Conservation (phyloP, 2,329 filamentous ascomycete genomes). For the Coniella vitis region DNA sequence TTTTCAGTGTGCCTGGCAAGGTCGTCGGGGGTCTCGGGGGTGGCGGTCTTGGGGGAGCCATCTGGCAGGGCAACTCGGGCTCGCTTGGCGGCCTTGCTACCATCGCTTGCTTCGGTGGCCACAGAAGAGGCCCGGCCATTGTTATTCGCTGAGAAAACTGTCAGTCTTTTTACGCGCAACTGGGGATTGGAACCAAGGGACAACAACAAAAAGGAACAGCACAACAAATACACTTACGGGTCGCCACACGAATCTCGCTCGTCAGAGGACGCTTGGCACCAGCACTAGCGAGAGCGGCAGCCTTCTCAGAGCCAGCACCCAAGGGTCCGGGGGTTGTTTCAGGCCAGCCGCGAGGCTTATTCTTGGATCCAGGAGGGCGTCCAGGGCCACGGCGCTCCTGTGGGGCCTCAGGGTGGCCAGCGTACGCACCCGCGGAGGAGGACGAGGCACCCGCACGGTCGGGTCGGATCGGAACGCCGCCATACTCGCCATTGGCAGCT, state of each 20-base stretch:
- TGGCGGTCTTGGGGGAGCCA: too few relatives aligned
- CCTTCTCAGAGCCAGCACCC: conserved; percentile 6
- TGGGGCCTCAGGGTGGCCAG: conserved; percentile 1
- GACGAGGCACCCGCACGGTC: not conserved
- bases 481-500: not conserved
- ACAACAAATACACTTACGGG: conserved; percentile 6
- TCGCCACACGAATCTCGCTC: conserved; percentile 11
- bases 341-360: not conserved
- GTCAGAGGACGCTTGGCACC: conserved; percentile 11
- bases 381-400: conserved; percentile 16
- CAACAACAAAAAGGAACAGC: not conserved
- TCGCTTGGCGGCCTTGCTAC: too few relatives aligned
- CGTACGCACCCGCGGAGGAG: not conserved
- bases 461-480: not conserved
- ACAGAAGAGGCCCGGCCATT: too few relatives aligned
- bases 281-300: conserved; percentile 12
- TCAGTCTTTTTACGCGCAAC: too few relatives aligned
- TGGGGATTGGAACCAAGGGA: not conserved
- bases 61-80: too few relatives aligned
- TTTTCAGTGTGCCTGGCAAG: too few relatives aligned
- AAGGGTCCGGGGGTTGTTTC: not conserved
- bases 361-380: conserved; percentile 13
- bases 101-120: too few relatives aligned
- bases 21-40: too few relatives aligned
- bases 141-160: too few relatives aligned